Conservation (phyloP, 352 stramenopile genomes). For the Chrysophaeum taylorii region DNA sequence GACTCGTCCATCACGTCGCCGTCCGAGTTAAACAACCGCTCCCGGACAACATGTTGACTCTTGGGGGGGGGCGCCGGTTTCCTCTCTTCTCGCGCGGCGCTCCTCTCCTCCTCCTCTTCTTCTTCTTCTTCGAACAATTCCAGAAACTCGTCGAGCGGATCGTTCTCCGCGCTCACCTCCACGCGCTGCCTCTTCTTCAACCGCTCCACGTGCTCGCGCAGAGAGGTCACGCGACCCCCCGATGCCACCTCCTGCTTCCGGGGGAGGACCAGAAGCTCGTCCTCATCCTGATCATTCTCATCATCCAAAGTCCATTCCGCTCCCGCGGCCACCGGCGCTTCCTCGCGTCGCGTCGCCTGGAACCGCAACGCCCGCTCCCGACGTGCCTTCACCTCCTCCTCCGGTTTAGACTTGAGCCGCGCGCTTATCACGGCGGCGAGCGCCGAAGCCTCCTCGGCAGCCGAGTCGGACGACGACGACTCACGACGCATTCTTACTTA, state of each 20-base stretch:
- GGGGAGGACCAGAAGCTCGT: not conserved
- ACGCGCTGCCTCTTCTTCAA: not conserved
- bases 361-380: not conserved
- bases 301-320: too few relatives aligned
- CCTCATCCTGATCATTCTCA: not conserved
- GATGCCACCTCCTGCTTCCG: not conserved
- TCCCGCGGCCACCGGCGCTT: too few relatives aligned
- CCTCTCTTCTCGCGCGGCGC: not conserved
- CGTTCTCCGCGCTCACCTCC: not conserved
- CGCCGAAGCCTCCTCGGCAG: not conserved
- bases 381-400: not conserved
- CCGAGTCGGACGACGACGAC: too few relatives aligned
- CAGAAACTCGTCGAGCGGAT: constrained; percentile 2
- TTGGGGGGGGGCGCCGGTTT: not conserved
- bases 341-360: too few relatives aligned
- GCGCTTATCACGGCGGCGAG: not conserved
- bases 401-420: not conserved
- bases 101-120: constrained; percentile 29
- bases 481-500: too few relatives aligned
- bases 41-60: constrained; percentile 16
- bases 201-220: not conserved
- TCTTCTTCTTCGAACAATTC: constrained; percentile 25
- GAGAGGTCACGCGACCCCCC: not conserved
- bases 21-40: constrained; percentile 20
- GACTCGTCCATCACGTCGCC: constrained; percentile 60